Base-by-base conservation (phyloP, 2,329 filamentous ascomycete genomes). In the Lomentospora prolificans region DNA sequence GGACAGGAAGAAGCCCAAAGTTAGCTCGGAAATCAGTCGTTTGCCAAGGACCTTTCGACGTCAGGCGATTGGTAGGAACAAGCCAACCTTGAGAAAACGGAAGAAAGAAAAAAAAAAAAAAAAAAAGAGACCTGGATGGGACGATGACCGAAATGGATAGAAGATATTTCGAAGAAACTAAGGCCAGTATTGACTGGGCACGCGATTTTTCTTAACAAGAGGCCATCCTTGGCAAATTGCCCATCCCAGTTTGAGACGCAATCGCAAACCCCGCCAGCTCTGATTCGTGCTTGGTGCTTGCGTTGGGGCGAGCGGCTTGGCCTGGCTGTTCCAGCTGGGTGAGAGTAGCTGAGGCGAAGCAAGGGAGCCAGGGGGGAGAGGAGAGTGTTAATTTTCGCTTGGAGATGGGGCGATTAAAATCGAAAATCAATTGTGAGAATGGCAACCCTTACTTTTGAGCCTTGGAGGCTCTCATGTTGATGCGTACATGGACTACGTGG, bases 21-120 rank as follows among this genome's bases (percentile, higher is more conserved):
- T n/a, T 33, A 33, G 30, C 30, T 33, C 30, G 30, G 12, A n/a
- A n/a, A n/a, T n/a, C n/a, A n/a, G n/a, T n/a, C n/a, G n/a, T n/a
- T 46, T 46, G n/a, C n/a, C 10, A 19, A 22, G 41, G 12, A 19
- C 19, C n/a, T 22, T 46, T 22, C n/a, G n/a, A 24, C 9, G 51
- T 54, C 33, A 54, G 51, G 51, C 51, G 36, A 39, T 54, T 54
- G 51, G 51, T 36, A 54, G 51, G 51, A 54, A 25, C 51, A 17
- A 53, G 12, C 24, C 41, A 3, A 46, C n/a, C 19, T 22, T 22
- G 19, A 46, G n/a, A 24, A 8, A 46, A 46, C n/a, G 5, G 12
- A 24, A 19, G 3, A 46, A 46, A 46, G 7, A 24, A 19, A 46
- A 24, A 17, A 44, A 8, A 44, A 33, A 33, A 33, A 33, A 33